Evolutionary conservation across 345 rosid species (phyloP).

Genomic region (Citrus inodora): DNA sequence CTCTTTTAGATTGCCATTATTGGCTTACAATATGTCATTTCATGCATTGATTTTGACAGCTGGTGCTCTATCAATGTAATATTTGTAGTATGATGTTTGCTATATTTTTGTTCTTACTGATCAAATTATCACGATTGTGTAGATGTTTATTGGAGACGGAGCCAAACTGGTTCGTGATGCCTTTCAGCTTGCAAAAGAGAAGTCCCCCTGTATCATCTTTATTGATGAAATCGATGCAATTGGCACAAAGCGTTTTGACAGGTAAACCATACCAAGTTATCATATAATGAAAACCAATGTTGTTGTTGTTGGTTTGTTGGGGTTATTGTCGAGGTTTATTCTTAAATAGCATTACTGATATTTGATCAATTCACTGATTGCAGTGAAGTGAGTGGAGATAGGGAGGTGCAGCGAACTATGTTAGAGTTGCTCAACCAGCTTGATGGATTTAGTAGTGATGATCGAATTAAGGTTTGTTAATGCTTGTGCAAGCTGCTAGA

Average conservation of each 20-base stretch:
- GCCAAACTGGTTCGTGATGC: slow-evolving; percentile 99
- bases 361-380: slow-evolving; percentile 11
- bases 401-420: slow-evolving; percentile 99
- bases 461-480: slow-evolving; percentile 77
- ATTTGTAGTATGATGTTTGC: not conserved
- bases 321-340: not conserved
- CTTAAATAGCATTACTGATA: not conserved
- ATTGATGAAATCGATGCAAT: slow-evolving; percentile 99
- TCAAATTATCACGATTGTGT: slow-evolving; percentile 8
- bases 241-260: slow-evolving; percentile 97
- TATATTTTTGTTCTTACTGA: not conserved
- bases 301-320: not conserved
- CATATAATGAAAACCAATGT: not conserved
- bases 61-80: not conserved
- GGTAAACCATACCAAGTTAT: slow-evolving; percentile 34
- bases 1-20: not conserved
- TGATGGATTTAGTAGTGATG: slow-evolving; percentile 98
- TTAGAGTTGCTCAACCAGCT: slow-evolving; percentile 97
- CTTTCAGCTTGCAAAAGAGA: slow-evolving; percentile 97
- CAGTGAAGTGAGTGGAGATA: slow-evolving; percentile 99
- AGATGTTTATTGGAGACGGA: slow-evolving; percentile 99
- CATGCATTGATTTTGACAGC: not conserved
- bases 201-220: slow-evolving; percentile 98
- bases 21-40: not conserved
- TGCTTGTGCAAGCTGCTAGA: not conserved